Evolutionary conservation across 2,329 filamentous ascomycete genomes (phyloP), one percentile per base, ranked within the genome.

Genomic region (Pezicula carpinea): DNA sequence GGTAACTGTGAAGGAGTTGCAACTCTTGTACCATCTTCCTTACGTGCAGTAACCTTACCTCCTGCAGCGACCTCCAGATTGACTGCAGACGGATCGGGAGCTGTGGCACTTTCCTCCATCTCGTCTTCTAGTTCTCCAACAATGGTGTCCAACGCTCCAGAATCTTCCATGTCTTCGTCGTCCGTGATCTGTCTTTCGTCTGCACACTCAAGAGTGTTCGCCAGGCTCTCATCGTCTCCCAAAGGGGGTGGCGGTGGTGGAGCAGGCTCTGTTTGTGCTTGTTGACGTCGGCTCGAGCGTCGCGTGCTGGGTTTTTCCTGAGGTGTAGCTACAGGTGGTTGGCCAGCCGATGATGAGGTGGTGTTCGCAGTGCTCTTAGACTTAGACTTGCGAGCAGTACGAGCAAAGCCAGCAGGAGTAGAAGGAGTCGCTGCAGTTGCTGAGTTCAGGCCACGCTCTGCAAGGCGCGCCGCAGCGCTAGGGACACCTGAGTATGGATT

Each of bases 71-170:
- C 81, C 66, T 97, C 92, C 64, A 99, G 80, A 59, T 89, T 96
- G 26, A 97, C 89, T 5, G 93, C 91, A 4, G 87, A 86, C 2
- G 90, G 87, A 57, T 93, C 89, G 6, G 85, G 77, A n/a, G 79
- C 74, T n/a, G 72, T 69, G 2, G 79, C 79, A 46, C 86, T 84
- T 43, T 89, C 79, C 31, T 80, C 82, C 66, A 92, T 83, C 26
- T 91, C 89, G 51, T 92, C 87, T 47, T 96, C 89, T 1, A 96
- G 72, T 56, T 95, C 89, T 49, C 91, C 89, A n/a, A 96, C 85
- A 51, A 97, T 87, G 18, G 89, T 83, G 64, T 96, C 89, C 43
- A 97, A 70, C 5, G 86, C 82, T 54, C 77, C 77, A 39, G 69
- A 72, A 26, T 87, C 84, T 14, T 82, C 82, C 46, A 83, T 72